A percentile compares a stretch with the other conserved stretches of the same genome.
Evolutionary conservation across 2,329 filamentous ascomycete species (phyloP).

Genomic region (Lasiodiplodia sp.): DNA sequence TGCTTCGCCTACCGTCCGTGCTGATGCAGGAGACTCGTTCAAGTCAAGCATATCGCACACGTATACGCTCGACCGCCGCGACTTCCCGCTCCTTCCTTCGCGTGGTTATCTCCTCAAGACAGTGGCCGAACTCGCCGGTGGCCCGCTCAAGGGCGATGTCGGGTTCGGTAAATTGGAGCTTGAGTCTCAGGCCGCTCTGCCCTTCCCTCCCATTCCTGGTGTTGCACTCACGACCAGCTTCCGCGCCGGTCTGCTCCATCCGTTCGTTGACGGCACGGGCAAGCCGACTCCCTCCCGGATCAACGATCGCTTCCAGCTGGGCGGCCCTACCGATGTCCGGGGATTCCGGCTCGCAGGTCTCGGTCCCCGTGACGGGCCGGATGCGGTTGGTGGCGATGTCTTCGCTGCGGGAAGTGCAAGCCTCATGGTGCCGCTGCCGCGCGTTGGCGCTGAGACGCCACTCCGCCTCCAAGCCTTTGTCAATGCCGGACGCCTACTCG

Average conservation of each 20-base stretch:
- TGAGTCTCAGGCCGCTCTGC: conserved; percentile 78
- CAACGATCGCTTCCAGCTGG: conserved; percentile 94
- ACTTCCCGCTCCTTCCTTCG: conserved; percentile 84
- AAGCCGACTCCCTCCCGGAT: conserved; percentile 74
- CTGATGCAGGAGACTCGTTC: conserved; percentile 87
- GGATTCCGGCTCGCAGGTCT: conserved; percentile 91
- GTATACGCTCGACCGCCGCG: conserved; percentile 80
- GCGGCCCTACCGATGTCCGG: conserved; percentile 91
- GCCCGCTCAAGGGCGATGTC: conserved; percentile 84
- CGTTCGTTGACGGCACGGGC: conserved; percentile 70
- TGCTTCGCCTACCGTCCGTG: conserved; percentile 81
- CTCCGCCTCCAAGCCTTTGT: conserved; percentile 89
- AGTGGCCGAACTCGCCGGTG: conserved; percentile 84
- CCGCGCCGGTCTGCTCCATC: conserved; percentile 82
- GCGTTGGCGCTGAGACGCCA: conserved; percentile 80
- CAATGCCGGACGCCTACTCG: conserved; percentile 85
- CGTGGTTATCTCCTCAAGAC: conserved; percentile 82
- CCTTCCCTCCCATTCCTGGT: conserved; percentile 73
- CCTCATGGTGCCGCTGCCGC: conserved; percentile 83
- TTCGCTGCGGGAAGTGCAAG: conserved; percentile 90
- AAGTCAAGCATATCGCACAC: conserved; percentile 87
- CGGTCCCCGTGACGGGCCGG: conserved; percentile 83
- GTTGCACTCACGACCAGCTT: conserved; percentile 84
- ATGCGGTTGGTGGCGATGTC: conserved; percentile 89
- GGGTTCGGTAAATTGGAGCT: conserved; percentile 93